Evolutionary conservation across 2,329 filamentous ascomycete genomes (phyloP), one percentile per base, ranked within the genome.

Genomic region (Clarireedia sp.): DNA sequence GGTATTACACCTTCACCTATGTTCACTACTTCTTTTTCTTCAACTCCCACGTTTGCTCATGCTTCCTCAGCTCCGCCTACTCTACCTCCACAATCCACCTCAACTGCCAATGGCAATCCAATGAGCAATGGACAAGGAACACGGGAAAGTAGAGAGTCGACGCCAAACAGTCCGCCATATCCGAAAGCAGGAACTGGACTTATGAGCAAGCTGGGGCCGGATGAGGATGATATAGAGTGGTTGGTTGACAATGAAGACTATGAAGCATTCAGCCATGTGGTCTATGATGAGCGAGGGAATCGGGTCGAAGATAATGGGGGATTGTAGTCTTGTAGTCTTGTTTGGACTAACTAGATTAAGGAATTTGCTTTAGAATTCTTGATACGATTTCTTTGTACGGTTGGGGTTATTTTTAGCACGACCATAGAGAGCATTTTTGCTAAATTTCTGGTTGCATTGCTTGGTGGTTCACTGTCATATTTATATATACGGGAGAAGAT

Each of bases 141-240:
- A 17, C 69, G 69, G 10, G 71, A 72, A 46, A 75, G 75, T 46
- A 59, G 68, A 47, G 69, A 72, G n/a, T 76, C 78, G 58, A 76
- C 81, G 47, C 72, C 74, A 37, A 78, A 79, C 46, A 81, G 83
- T 63, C 76, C 80, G 26, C 75, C 83, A 44, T 86, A 86, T 61
- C 83, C 83, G 0, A 78, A 78, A 59, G 73, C 83, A 6, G 84
- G 83, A 1, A 76, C 83, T 54, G 83, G 84, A 2, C 71, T 87
- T 26, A 77, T 70, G 68, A 61, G 65, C 7, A 69, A 74, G 23
- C 65, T 86, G 19, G 74, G 78, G 6, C 75, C 76, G 0, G 79
- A 85, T 60, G 74, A 74, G 17, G 77, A 81, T 24, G 82, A 86
- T 64, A 62, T 83, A 40, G 74, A 81, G 56, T 84, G 83, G 72